Conservation (phyloP, 495 filamentous ascomycete species). For the Aspergillus hancockii region DNA sequence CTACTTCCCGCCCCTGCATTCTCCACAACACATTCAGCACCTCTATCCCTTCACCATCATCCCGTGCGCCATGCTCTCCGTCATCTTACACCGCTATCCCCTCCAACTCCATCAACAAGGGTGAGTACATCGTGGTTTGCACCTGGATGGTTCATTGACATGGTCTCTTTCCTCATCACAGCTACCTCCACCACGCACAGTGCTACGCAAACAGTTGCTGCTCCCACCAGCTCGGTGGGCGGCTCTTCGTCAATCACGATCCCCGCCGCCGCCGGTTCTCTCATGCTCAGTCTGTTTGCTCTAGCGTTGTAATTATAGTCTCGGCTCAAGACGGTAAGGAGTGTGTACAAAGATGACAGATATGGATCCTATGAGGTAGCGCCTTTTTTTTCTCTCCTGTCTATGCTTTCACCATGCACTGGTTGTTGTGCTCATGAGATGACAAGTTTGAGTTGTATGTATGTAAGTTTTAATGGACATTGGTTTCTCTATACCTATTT, state of each 20-base stretch:
- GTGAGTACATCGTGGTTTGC: conserved; percentile 1
- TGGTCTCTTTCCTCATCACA: neutral
- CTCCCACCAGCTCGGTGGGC: conserved; percentile 12
- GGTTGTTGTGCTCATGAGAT: conserved; percentile 1
- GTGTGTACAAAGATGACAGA: conserved; percentile 2
- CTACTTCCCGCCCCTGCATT: conserved; percentile 11
- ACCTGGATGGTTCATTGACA: neutral
- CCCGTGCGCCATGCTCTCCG: neutral
- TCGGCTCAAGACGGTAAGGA: too few species aligned
- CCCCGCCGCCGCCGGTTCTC: conserved; percentile 27
- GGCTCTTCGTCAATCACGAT: conserved; percentile 21
- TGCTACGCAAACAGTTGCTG: conserved; percentile 7
- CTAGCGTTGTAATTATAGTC: conserved; percentile 15
- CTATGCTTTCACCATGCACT: neutral
- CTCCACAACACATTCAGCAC: conserved; percentile 6
- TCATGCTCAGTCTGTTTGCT: conserved; percentile 21
- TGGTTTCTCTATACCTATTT: neutral
- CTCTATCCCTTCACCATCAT: conserved; percentile 10
- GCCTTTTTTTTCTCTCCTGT: neutral
- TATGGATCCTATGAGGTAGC: neutral
- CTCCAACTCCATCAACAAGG: conserved; percentile 2
- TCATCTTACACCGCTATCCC: conserved; percentile 11
- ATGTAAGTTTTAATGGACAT: conserved; percentile 11
- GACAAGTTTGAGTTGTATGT: conserved; percentile 12
- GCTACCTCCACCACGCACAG: conserved; percentile 13